phyloP scores from a whole-genome alignment of 1,139 yeast genomes.

The Sporopachydermia cereana region DNA sequence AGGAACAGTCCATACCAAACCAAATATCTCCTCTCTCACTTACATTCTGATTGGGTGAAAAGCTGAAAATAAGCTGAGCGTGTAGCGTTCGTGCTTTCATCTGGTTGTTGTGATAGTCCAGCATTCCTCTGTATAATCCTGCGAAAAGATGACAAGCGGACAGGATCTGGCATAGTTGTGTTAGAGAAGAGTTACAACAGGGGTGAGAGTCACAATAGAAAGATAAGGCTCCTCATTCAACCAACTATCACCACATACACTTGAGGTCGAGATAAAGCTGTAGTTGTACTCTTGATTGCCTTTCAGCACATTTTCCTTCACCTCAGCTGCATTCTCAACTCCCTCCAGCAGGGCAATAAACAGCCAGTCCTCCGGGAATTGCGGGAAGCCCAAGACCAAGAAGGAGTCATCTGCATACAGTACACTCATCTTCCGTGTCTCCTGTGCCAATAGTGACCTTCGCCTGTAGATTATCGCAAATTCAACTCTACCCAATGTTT shows the following conservation, averaged over 20 bases:
- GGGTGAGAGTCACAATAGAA: not conserved
- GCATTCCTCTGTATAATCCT: constrained; percentile 37
- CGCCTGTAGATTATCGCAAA: too few species aligned
- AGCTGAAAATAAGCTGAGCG: constrained; percentile 39
- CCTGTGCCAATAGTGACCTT: too few species aligned
- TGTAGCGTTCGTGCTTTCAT: constrained; percentile 38
- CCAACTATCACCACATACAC: constrained; percentile 14
- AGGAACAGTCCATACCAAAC: too few species aligned
- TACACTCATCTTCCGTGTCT: too few species aligned
- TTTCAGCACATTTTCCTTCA: constrained; percentile 27
- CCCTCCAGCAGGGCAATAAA: constrained; percentile 28
- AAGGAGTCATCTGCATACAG: too few species aligned
- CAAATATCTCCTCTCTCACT: too few species aligned
- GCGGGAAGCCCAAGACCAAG: constrained; percentile 29
- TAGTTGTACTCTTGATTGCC: constrained; percentile 29
- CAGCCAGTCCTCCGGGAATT: constrained; percentile 28
- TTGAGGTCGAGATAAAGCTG: constrained; percentile 38
- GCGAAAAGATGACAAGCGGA: constrained; percentile 38
- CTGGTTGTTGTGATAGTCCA: constrained; percentile 29
- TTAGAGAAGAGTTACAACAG: not conserved
- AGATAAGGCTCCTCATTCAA: too few species aligned
- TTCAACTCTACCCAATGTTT: not conserved
- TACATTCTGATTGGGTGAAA: constrained; percentile 38
- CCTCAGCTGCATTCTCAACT: constrained; percentile 31
- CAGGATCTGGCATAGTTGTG: constrained; percentile 17